Evolutionary conservation across 768 basidiomycete species (phyloP), one percentile per base, ranked within the genome.

Genomic region (Termitomyces sp.): DNA sequence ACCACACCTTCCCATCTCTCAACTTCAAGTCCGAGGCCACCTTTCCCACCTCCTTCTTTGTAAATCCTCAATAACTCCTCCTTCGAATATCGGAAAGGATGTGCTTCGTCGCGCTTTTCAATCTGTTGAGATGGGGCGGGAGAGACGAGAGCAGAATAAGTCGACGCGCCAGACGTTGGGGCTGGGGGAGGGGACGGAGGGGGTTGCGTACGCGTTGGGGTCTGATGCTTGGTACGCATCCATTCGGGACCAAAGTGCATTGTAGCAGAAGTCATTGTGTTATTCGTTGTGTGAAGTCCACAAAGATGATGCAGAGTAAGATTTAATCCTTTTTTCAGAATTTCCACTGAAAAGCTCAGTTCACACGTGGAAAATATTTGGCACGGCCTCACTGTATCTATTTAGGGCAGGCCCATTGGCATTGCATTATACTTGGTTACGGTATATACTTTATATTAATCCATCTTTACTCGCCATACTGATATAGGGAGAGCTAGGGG

Each of bases 181-280:
- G 69, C 70, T 32, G 81, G 81, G 29, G 86, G 86, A 26, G 87
- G 82, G 2, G 88, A 79, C 16, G 88, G 79, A 50, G 82, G 80
- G 52, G 70, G 77, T 61, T 78, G 85, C 43, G 77, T 72, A 67
- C 79, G 83, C 60, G 79, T 64, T 46, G 79, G 70, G 46, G 79
- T 71, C 57, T 83, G 82, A 60, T 81, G 83, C 75, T 92, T 92
- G 63, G 85, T 81, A 66, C 91, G 85, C 91, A 93, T 92, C 91
- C 91, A 93, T 74, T 93, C 91, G 47, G 91, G 91, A 67, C 90
- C 91, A 78, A 93, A 93, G 71, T 92, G 91, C 84, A 93, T 88
- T 12, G 89, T 86, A 61, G 88, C 76, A 60, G 78, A 74, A 59
- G 81, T 77, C 80, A 82, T 81, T 59, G 53, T 64, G 60, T 50